Evolutionary conservation across 2,329 filamentous ascomycete species (phyloP).

Genomic region (Dendryphion nanum): DNA sequence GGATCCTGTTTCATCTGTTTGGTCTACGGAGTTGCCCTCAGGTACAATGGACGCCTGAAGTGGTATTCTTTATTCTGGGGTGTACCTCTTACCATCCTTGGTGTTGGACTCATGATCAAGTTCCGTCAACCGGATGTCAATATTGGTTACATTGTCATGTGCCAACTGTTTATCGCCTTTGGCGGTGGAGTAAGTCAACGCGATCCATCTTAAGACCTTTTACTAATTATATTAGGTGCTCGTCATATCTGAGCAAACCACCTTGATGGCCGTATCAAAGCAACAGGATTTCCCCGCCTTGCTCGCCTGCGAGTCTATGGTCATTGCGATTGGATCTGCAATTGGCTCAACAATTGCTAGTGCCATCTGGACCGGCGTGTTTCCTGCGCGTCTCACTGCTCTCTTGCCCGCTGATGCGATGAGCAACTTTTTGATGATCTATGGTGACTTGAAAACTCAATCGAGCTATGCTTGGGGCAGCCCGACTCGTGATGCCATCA

Average conservation of each 20-base stretch:
- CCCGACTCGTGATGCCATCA: slow-evolving; percentile 43
- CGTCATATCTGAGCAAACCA: slow-evolving; percentile 20
- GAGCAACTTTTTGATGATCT: slow-evolving; percentile 41
- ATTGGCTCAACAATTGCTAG: slow-evolving; percentile 53
- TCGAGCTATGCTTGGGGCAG: slow-evolving; percentile 51
- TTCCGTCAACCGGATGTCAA: slow-evolving; percentile 28
- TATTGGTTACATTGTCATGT: slow-evolving; percentile 37
- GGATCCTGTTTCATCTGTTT: slow-evolving; percentile 22
- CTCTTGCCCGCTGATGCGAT: slow-evolving; percentile 46
- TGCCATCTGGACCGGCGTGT: slow-evolving; percentile 62
- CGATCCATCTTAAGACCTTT: no score
- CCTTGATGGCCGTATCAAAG: slow-evolving; percentile 19
- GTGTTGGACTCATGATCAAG: slow-evolving; percentile 30
- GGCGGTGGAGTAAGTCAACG: slow-evolving; percentile 20
- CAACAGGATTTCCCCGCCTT: slow-evolving; percentile 25
- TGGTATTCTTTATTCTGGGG: slow-evolving; percentile 20
- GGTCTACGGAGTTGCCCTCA: slow-evolving; percentile 19
- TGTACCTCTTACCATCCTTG: slow-evolving; percentile 26
- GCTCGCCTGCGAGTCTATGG: slow-evolving; percentile 53
- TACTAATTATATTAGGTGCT: no score
- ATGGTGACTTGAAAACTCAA: slow-evolving; percentile 53
- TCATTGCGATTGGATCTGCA: slow-evolving; percentile 53
- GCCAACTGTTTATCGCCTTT: slow-evolving; percentile 32
- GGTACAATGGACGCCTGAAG: slow-evolving; percentile 21
- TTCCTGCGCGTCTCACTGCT: slow-evolving; percentile 49